These are phyloP conservation scores for Colletotrichum tamarilloi DNA, from an alignment of 2,329 filamentous ascomycete genomes.

Conservation along the genomic window DNA sequence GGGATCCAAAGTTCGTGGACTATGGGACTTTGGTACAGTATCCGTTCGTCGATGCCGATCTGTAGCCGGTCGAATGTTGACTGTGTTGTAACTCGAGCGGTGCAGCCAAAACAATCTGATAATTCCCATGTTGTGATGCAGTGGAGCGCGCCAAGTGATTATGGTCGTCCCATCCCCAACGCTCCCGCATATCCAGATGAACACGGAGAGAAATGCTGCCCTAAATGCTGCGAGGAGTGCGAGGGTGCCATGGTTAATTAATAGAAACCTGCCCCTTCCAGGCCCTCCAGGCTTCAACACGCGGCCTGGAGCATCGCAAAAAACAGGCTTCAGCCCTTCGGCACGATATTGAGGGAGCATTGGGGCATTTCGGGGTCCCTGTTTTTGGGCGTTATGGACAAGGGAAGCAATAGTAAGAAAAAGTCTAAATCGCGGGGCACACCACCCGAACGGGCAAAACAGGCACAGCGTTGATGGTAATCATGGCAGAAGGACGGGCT, in stretches of 20 bases:
- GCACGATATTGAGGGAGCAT: neutral
- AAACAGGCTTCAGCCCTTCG: neutral
- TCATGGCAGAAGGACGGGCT: neutral
- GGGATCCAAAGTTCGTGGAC: too few species aligned
- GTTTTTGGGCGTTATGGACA: neutral
- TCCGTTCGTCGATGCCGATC: neutral
- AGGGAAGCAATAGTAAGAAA: conserved; percentile 15
- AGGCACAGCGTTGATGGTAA: too few species aligned
- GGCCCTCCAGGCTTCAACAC: neutral
- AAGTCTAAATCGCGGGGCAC: conserved; percentile 27
- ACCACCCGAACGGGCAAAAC: conserved; percentile 5
- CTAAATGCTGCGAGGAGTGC: neutral
- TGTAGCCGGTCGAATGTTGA: neutral
- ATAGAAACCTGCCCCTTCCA: neutral
- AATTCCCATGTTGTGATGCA: neutral
- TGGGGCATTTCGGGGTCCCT: neutral
- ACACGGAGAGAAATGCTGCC: neutral
- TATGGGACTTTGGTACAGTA: too few species aligned
- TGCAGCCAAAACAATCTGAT: neutral
- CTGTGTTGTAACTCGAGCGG: neutral
- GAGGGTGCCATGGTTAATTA: neutral
- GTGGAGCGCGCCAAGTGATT: neutral
- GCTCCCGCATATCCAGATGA: neutral
- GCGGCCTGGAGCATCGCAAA: neutral
- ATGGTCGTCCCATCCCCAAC: neutral